These are phyloP conservation scores for Paecilomyces formosus DNA, from an alignment of 2,329 filamentous ascomycete genomes.

Conservation along the genomic window DNA sequence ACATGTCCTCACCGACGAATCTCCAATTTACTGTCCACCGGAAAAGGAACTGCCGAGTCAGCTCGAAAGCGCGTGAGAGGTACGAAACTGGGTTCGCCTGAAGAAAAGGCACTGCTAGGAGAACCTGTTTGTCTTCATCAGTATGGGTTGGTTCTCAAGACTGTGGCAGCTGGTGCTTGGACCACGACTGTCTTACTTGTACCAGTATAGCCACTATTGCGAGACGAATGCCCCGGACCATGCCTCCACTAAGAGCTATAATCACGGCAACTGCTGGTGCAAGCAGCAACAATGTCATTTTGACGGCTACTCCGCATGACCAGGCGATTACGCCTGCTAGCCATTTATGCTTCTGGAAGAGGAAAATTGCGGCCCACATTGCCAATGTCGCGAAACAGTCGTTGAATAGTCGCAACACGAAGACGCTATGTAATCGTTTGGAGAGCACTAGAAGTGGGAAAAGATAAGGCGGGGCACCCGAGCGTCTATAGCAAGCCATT, in stretches of 20 bases:
- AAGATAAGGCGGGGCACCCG: slow-evolving; percentile 65
- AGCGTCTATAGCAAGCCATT: slow-evolving; percentile 64
- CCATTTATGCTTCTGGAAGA: slow-evolving; percentile 69
- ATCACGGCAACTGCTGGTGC: slow-evolving; percentile 74
- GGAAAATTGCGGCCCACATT: slow-evolving; percentile 72
- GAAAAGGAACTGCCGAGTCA: slow-evolving; percentile 85
- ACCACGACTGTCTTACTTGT: slow-evolving; percentile 51
- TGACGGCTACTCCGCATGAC: slow-evolving; percentile 76
- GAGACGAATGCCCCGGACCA: slow-evolving; percentile 57
- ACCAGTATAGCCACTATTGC: slow-evolving; percentile 66
- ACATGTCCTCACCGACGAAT: slow-evolving; percentile 77
- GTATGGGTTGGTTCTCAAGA: background rate
- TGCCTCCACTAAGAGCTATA: slow-evolving; percentile 65
- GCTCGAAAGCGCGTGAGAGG: slow-evolving; percentile 75
- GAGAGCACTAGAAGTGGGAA: slow-evolving; percentile 80
- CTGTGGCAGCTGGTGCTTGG: slow-evolving; percentile 1
- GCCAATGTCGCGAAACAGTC: slow-evolving; percentile 83
- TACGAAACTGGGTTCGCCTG: slow-evolving; percentile 61
- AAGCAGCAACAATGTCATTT: slow-evolving; percentile 83
- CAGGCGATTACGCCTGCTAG: slow-evolving; percentile 65
- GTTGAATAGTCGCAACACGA: slow-evolving; percentile 88
- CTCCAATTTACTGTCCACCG: slow-evolving; percentile 99
- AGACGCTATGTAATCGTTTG: slow-evolving; percentile 90
- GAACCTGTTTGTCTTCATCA: slow-evolving; percentile 29
- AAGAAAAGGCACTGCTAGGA: slow-evolving; percentile 60